Conservation (phyloP, 2,329 filamentous ascomycete species). For the Pseudofabraea citricarpa region DNA sequence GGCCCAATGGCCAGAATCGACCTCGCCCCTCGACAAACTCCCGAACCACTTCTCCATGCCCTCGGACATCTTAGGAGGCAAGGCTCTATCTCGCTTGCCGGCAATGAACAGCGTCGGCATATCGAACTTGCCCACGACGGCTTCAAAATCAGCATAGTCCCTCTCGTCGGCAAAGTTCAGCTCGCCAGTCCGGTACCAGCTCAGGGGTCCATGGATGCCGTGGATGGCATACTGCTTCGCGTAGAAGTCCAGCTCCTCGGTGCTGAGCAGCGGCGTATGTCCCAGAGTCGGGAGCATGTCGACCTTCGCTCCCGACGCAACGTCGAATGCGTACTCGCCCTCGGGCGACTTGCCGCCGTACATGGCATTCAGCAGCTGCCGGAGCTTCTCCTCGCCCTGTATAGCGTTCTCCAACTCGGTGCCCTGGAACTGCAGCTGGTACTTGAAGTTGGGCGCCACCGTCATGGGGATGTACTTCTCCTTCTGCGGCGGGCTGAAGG, state of each 20-base stretch:
- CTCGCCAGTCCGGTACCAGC: constrained; percentile 78
- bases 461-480: constrained; percentile 47
- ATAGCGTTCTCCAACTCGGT: constrained; percentile 58
- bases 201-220: constrained; percentile 74
- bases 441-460: constrained; percentile 65
- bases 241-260: constrained; percentile 75
- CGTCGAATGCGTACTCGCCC: constrained; percentile 53
- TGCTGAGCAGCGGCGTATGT: constrained; percentile 53
- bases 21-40: constrained; percentile 55
- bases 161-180: constrained; percentile 75
- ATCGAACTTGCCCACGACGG: constrained; percentile 46
- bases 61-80: constrained; percentile 65
- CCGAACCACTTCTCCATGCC: constrained; percentile 68
- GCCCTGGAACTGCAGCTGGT: constrained; percentile 76
- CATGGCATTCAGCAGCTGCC: constrained; percentile 64
- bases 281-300: constrained; percentile 56
- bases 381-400: constrained; percentile 55
- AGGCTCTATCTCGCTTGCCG: constrained; percentile 64
- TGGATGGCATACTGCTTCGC: constrained; percentile 63
- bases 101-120: constrained; percentile 71
- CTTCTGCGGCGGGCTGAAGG: constrained; percentile 57
- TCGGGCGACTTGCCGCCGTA: constrained; percentile 61
- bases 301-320: constrained; percentile 57
- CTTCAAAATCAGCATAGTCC: constrained; percentile 52
- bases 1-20: constrained; percentile 77